Conservation (phyloP, 257 asterid species). For the Nyctanthes arbortristis region DNA sequence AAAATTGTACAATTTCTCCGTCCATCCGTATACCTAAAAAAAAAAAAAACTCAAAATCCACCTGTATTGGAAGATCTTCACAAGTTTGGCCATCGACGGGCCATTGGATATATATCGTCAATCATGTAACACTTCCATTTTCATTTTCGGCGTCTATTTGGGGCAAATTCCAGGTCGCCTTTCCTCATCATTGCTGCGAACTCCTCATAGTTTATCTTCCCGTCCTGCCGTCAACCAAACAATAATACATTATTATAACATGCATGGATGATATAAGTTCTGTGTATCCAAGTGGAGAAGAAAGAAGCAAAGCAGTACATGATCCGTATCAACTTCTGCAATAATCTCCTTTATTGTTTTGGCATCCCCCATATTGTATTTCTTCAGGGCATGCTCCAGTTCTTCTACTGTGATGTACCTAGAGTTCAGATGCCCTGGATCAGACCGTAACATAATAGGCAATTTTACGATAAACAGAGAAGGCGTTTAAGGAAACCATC, state of each 20-base stretch:
- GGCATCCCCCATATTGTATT: constrained; percentile 79
- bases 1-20: neutral
- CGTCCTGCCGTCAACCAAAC: constrained; percentile 56
- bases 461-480: constrained; percentile 5
- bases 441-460: constrained; percentile 19
- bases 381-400: constrained; percentile 73
- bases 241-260: constrained; percentile 5
- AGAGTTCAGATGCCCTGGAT: constrained; percentile 24
- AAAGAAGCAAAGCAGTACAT: constrained; percentile 36
- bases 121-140: constrained; percentile 24
- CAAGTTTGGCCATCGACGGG: neutral
- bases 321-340: constrained; percentile 89
- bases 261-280: neutral
- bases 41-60: neutral
- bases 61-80: neutral
- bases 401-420: constrained; percentile 88
- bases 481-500: constrained; percentile 7
- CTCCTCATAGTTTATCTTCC: constrained; percentile 86
- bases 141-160: constrained; percentile 65
- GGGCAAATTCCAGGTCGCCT: constrained; percentile 69
- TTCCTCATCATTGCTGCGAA: constrained; percentile 88
- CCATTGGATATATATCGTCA: neutral
- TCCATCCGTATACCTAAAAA: too few relatives aligned
- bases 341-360: constrained; percentile 88
- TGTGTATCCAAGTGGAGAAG: neutral